Conservation (phyloP, 139 green algal species). For the Coelastrella sp. region DNA sequence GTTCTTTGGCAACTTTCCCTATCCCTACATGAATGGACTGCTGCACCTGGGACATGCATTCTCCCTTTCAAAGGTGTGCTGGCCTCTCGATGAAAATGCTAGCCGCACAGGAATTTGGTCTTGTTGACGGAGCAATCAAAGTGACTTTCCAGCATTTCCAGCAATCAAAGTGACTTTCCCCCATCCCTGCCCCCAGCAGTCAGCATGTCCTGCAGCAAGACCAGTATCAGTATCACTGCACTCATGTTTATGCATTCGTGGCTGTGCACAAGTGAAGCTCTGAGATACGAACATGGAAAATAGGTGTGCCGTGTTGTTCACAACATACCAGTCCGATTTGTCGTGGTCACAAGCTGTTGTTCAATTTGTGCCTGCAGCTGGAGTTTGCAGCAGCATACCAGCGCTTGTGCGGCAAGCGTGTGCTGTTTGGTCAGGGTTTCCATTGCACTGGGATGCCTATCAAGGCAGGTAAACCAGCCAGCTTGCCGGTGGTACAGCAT, state of each 20-base stretch:
- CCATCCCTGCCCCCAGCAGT: too few species aligned
- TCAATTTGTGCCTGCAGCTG: conserved; percentile 62
- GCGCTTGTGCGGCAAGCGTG: conserved; percentile 87
- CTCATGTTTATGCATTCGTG: too few species aligned
- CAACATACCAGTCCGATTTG: neutral
- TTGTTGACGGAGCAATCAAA: neutral
- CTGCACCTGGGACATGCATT: conserved; percentile 99
- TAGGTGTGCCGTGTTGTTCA: neutral
- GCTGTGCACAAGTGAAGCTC: too few species aligned
- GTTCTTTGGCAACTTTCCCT: conserved; percentile 99
- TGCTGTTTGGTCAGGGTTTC: conserved; percentile 98
- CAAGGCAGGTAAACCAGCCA: conserved; percentile 79
- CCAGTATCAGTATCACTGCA: too few species aligned
- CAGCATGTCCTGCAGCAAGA: too few species aligned
- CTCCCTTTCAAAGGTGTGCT: conserved; percentile 93
- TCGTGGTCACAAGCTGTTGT: too few species aligned
- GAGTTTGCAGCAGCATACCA: conserved; percentile 98
- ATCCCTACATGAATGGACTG: conserved; percentile 99
- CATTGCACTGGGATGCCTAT: conserved; percentile 99
- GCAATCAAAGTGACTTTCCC: too few species aligned
- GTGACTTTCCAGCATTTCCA: neutral
- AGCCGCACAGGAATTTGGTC: neutral
- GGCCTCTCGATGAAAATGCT: neutral
- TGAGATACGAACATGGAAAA: too few species aligned
- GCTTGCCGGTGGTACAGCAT: neutral